A percentile compares a stretch with the other conserved stretches of the same genome.
phyloP scores from a whole-genome alignment of 176 grass and related monocot species.

The Ampelocalamus luodianensis region DNA sequence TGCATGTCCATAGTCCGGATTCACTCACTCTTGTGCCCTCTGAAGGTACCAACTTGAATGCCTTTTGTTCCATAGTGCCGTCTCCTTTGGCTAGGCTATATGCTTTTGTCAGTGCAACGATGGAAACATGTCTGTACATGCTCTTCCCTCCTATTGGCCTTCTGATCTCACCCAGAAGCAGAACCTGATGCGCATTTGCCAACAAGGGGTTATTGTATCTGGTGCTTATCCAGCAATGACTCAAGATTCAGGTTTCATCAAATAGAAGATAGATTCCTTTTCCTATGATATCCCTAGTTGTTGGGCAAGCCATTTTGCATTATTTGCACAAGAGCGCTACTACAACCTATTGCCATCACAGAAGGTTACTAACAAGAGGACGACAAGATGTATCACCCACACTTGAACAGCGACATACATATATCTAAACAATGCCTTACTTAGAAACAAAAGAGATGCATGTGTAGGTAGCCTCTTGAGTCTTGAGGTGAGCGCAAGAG shows the following conservation, averaged over 20 bases:
- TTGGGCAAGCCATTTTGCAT: not conserved
- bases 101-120: not conserved
- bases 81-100: not conserved
- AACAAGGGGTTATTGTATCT: not conserved
- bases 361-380: not conserved
- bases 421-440: not conserved
- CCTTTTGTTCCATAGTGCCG: not conserved
- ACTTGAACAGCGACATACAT: not conserved
- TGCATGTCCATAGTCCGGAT: constrained; percentile 8
- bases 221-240: not conserved
- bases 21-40: not conserved
- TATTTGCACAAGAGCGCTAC: not conserved
- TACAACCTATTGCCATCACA: not conserved
- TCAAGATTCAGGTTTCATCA: not conserved
- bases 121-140: not conserved
- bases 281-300: not conserved
- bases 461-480: not conserved
- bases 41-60: not conserved
- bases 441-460: not conserved
- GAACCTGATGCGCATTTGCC: not conserved
- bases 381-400: not conserved
- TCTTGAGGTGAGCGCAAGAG: too few relatives aligned
- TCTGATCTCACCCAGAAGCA: not conserved
- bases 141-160: not conserved
- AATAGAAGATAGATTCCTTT: not conserved